Percentiles rank a stretch among this genome's conserved stretches.
Evolutionary conservation across 73 alveolate genomes (phyloP).

Genomic region (Paramecium sonneborni): DNA sequence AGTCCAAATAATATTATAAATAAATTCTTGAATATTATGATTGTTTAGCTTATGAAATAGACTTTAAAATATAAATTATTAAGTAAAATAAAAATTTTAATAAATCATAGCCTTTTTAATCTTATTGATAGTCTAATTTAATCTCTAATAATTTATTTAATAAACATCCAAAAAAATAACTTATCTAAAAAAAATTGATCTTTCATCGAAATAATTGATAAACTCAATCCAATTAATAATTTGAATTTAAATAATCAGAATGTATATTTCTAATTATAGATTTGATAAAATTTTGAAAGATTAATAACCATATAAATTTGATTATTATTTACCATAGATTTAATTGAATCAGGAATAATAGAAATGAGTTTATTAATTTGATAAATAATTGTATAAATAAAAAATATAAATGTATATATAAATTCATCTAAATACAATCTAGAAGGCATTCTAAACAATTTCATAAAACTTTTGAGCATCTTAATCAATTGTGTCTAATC

Average conservation of each 20-base stretch:
- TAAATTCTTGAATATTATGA: too few species aligned
- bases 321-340: background rate
- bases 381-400: background rate
- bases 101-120: background rate
- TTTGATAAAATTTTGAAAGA: background rate
- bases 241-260: background rate
- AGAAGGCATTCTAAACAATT: conserved; percentile 19
- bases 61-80: too few species aligned
- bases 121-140: background rate
- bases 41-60: too few species aligned
- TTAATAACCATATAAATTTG: background rate
- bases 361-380: background rate
- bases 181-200: background rate
- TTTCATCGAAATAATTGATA: background rate
- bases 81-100: background rate
- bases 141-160: background rate
- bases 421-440: conserved; percentile 21
- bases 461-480: conserved; percentile 34
- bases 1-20: too few species aligned
- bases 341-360: background rate
- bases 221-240: background rate
- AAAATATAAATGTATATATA: background rate
- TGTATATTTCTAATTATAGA: background rate
- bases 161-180: background rate
- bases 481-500: conserved; percentile 16